Conservation (phyloP, 2,329 filamentous ascomycete genomes). For the Fusarium pseudonygamai region DNA sequence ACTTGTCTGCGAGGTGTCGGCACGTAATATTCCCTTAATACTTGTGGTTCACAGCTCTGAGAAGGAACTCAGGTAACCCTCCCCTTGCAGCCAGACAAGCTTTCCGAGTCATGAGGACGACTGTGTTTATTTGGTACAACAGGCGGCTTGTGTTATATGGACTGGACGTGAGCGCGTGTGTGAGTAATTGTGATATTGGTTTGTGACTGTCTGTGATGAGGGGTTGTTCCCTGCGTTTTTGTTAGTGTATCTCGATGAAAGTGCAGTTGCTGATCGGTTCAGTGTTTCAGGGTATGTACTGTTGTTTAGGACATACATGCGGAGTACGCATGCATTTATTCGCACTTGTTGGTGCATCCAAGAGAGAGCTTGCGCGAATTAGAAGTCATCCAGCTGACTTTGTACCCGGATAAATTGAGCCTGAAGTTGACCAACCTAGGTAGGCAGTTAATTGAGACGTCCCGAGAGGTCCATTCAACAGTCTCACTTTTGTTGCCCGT, state of each 20-base stretch:
- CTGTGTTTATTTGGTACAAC: conserved; percentile 21
- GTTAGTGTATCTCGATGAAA: conserved; percentile 5
- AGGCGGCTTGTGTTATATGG: conserved; percentile 1
- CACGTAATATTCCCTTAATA: background rate
- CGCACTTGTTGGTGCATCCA: conserved; percentile 2
- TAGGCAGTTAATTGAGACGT: background rate
- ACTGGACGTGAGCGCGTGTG: background rate
- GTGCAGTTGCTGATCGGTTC: conserved; percentile 2
- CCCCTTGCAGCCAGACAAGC: conserved; percentile 5
- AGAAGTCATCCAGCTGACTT: conserved; percentile 12
- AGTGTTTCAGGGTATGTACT: conserved; percentile 9
- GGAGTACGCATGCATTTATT: conserved; percentile 16
- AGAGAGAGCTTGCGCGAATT: conserved; percentile 25
- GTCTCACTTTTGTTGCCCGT: conserved; percentile 10
- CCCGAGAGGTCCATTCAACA: background rate
- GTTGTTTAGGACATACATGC: conserved; percentile 23
- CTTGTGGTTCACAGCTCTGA: conserved; percentile 5
- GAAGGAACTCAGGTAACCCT: conserved; percentile 5
- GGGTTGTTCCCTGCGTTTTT: conserved; percentile 1
- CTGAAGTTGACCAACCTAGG: background rate
- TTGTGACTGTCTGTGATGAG: conserved; percentile 9
- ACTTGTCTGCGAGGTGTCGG: background rate
- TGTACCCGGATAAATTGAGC: conserved; percentile 1
- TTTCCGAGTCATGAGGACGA: conserved; percentile 33
- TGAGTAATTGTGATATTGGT: conserved; percentile 15